Percentiles rank a stretch among this genome's conserved stretches.
These are phyloP conservation scores for Nakazawaea sp. DNA, from an alignment of 805 yeast species.

Conservation along the genomic window DNA sequence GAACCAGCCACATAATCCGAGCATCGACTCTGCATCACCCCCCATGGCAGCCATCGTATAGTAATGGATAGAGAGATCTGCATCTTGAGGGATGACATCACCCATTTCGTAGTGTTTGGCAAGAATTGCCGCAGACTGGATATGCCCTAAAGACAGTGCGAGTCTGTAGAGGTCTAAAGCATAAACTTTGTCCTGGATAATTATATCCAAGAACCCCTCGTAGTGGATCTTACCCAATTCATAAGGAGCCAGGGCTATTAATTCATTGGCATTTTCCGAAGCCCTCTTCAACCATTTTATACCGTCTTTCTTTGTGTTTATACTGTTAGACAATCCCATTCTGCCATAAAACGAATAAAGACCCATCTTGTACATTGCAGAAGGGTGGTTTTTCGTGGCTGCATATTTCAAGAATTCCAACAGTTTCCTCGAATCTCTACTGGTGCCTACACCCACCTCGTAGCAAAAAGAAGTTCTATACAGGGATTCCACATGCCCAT, in stretches of 20 bases:
- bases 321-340: slow-evolving; percentile 71
- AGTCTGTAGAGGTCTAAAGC: slow-evolving; percentile 82
- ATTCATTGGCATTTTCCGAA: slow-evolving; percentile 71
- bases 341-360: slow-evolving; percentile 75
- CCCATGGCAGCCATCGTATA: slow-evolving; percentile 85
- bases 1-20: slow-evolving; percentile 96
- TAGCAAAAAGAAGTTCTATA: slow-evolving; percentile 87
- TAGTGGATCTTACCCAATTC: slow-evolving; percentile 84
- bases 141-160: slow-evolving; percentile 84
- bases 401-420: slow-evolving; percentile 79
- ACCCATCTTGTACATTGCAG: slow-evolving; percentile 95
- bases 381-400: slow-evolving; percentile 87
- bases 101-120: slow-evolving; percentile 86
- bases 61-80: slow-evolving; percentile 83
- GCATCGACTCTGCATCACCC: slow-evolving; percentile 86
- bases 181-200: slow-evolving; percentile 76
- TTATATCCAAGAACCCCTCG: slow-evolving; percentile 78
- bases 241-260: slow-evolving; percentile 89
- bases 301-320: slow-evolving; percentile 74
- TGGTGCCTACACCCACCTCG: slow-evolving; percentile 91
- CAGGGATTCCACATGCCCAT: slow-evolving; percentile 86
- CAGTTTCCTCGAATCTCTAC: slow-evolving; percentile 81
- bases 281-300: slow-evolving; percentile 92
- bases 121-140: slow-evolving; percentile 69
- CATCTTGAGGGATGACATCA: slow-evolving; percentile 66